A percentile compares a stretch with the other conserved stretches of the same genome.
Conservation (phyloP, 345 rosid genomes). For the Brassica carinata region DNA sequence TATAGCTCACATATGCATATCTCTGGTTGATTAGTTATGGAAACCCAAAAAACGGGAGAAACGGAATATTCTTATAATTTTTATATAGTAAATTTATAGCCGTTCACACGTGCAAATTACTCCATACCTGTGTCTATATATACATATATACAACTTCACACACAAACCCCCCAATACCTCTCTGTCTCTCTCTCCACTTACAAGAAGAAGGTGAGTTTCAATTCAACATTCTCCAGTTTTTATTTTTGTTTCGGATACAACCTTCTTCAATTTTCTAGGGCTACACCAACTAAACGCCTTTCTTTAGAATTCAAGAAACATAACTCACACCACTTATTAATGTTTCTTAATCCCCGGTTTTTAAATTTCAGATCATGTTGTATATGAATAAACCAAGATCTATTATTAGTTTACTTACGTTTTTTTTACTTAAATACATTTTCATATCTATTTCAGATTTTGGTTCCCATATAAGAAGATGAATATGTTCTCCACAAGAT, state of each 20-base stretch:
- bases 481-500: constrained; percentile 48
- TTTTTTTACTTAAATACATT: neutral
- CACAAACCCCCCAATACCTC: neutral
- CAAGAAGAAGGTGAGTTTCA: constrained; percentile 31
- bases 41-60: constrained; percentile 10
- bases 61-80: neutral
- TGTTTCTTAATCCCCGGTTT: constrained; percentile 12
- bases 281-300: neutral
- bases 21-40: neutral
- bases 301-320: constrained; percentile 18
- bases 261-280: constrained; percentile 21
- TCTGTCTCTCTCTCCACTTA: constrained; percentile 19
- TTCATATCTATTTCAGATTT: constrained; percentile 18
- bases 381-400: constrained; percentile 3
- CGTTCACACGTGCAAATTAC: constrained; percentile 26
- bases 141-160: constrained; percentile 7
- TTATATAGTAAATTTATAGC: no score
- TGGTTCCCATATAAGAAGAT: constrained; percentile 8
- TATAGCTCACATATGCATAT: neutral
- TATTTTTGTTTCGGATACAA: neutral
- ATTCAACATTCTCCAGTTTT: neutral
- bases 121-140: neutral
- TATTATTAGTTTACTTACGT: neutral
- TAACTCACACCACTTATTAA: neutral
- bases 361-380: neutral